Percentiles rank a stretch among this genome's conserved stretches.
Evolutionary conservation across 2,329 filamentous ascomycete species (phyloP).

Genomic region (Neopestalotiopsis rosae): DNA sequence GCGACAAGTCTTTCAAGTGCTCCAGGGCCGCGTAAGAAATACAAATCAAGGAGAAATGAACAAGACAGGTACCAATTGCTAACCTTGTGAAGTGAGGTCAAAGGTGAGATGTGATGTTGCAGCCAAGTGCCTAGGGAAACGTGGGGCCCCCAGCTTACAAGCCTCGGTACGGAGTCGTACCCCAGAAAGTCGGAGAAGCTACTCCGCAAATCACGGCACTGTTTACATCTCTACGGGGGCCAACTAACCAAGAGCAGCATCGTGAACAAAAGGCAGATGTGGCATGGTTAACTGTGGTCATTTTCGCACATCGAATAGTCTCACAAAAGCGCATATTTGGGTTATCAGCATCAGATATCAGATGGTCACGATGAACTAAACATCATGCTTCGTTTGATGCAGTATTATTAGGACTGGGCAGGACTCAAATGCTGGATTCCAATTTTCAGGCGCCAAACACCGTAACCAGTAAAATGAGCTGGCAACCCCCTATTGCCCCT

Average conservation of each 20-base stretch:
- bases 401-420: background rate
- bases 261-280: no score
- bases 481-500: conserved; percentile 23
- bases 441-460: conserved; percentile 7
- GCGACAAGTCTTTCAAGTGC: no score
- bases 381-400: background rate
- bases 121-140: background rate
- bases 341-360: background rate
- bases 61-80: background rate
- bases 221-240: background rate
- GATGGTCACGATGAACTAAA: background rate
- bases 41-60: background rate
- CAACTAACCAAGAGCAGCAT: background rate
- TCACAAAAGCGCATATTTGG: no score
- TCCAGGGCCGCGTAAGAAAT: no score
- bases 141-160: background rate
- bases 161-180: conserved; percentile 10
- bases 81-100: background rate
- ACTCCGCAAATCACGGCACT: background rate
- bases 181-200: background rate
- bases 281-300: no score
- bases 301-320: no score
- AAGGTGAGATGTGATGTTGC: background rate
- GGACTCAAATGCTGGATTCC: background rate
- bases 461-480: background rate